Base-by-base conservation (phyloP, 2,329 filamentous ascomycete genomes). In the Xylaria polymorpha region DNA sequence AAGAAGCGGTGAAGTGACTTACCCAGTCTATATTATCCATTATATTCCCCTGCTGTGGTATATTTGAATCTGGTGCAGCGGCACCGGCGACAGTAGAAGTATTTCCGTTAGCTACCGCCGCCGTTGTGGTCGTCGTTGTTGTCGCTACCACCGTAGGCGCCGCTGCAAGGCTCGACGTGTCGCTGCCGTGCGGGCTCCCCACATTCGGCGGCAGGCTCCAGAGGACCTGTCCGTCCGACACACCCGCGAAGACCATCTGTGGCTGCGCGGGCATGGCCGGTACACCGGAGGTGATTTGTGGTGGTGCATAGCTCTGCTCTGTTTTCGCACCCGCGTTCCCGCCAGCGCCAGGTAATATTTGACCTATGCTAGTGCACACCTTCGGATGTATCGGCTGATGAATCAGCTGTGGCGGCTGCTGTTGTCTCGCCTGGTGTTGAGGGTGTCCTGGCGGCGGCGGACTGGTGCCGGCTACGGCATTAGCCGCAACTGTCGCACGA, bases 11-110 rank as follows among this genome's bases (percentile, higher is more conserved):
- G 55, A 46, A 10, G 51, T 10, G 22, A 83, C 87, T 81, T 79
- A 91, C 89, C 90, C 89, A 92, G 73, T 92, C 89, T 71, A 92
- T 87, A 65, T 88, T 87, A 48, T 88, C 80, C 79, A 85, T 82
- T 44, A 81, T 73, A 70, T 79, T 79, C 69, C 74, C 79, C 29
- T 73, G 53, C 32, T 56, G 74, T n/a, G 66, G 12, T 58, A 72
- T 41, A 20, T 59, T 66, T 18, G 62, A 37, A 12, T 59, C 62
- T 4, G 58, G 41, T 25, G 25, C 62, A 10, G 35, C 2, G 1
- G n/a, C 50, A 9, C 60, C 65, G 14, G 35, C 22, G 56, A 53
- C 65, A 14, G 51, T 51, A 20, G 55, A 56, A 22, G 55, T 35
- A 39, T 18, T 48, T 1, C 37, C 43, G 5, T 22, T 10, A 32